Base-by-base conservation (phyloP, 1,139 yeast genomes). In the Suhomyces wounanorum region DNA sequence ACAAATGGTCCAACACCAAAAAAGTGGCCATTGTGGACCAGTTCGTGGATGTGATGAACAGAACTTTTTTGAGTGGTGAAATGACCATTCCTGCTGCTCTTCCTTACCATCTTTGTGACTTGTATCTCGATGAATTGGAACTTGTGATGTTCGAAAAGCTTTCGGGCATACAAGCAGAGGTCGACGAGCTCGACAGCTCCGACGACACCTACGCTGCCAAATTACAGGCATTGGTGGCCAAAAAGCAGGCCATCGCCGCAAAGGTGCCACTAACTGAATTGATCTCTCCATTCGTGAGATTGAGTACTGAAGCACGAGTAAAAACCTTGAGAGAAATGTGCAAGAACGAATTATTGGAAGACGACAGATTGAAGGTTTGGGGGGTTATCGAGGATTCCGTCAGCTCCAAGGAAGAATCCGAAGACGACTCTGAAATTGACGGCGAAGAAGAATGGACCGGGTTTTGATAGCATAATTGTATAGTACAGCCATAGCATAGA, bases 81-180 rank as follows among this genome's bases (percentile, higher is more conserved):
- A 69, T 69, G 47, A 77, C 79, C 57, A 76, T 85, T 39, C 87
- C 96, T 43, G 81, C 80, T 58, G 96, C 96, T 25, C 78, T 94
- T 49, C 85, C 96, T 33, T 83, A 88, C 68, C 99, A 94, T 70
- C 70, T 94, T 49, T 79, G 89, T 57, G 99, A 94, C 70, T 83
- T 94, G 16, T 85, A 82, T 64, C 68, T 89, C 43, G 98, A 92
- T 61, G 99, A 94, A 68, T 73, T 94, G 57, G 96, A 87, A 61
- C 78, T 79, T 55, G 81, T 86, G 9, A 65, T 87, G 51, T 81
- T 82, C 54, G 81, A 73, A 41, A 78, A 72, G 6, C 61, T 74
- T 44, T 64, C 66, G 13, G 72, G 67, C 16, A 76, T 72, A 38
- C 73, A 73, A 30, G 81, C 76, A 18, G 78, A 75, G 26, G 72